A percentile compares a stretch with the other conserved stretches of the same genome.
phyloP scores from a whole-genome alignment of 371 early-diverging fungal genomes.

The Umbelopsis sp. region DNA sequence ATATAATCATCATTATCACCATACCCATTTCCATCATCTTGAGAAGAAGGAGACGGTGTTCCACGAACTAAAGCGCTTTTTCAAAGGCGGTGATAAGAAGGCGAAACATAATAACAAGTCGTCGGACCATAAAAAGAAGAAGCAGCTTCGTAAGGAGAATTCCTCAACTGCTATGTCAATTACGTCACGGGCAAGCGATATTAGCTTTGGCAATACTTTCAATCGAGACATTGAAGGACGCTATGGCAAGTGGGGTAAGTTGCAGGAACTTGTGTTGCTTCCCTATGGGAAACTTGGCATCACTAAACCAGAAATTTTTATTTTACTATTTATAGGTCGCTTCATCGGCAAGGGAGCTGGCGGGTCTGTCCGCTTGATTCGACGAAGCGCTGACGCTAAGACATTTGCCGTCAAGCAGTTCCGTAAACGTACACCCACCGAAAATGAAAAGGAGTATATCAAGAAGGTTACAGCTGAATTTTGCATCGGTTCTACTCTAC shows the following conservation, averaged over 20 bases:
- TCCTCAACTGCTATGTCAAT: neutral
- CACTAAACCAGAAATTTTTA: neutral
- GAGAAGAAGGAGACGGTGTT: conserved; percentile 55
- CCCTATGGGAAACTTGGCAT: neutral
- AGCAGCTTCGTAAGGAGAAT: neutral
- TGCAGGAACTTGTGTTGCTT: neutral
- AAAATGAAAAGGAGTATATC: conserved; percentile 75
- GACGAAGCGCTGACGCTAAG: conserved; percentile 55
- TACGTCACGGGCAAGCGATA: conserved; percentile 24
- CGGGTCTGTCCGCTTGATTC: conserved; percentile 72
- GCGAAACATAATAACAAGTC: conserved; percentile 17
- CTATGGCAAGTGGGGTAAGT: conserved; percentile 54
- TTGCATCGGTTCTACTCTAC: conserved; percentile 78
- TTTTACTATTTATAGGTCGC: conserved; percentile 28
- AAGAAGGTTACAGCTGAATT: conserved; percentile 84
- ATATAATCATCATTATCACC: conserved; percentile 47
- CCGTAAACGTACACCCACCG: conserved; percentile 60
- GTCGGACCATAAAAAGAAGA: conserved; percentile 17
- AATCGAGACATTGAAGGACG: conserved; percentile 35
- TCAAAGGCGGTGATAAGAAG: conserved; percentile 37
- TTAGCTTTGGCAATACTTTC: conserved; percentile 45
- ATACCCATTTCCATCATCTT: conserved; percentile 47
- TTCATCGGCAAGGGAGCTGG: conserved; percentile 76
- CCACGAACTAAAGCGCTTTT: conserved; percentile 57
- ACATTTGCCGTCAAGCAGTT: conserved; percentile 84